Percentiles rank a stretch among this genome's conserved stretches.
These are phyloP conservation scores for Zelonia costaricensis DNA, from an alignment of 208 protist species.

Conservation along the genomic window DNA sequence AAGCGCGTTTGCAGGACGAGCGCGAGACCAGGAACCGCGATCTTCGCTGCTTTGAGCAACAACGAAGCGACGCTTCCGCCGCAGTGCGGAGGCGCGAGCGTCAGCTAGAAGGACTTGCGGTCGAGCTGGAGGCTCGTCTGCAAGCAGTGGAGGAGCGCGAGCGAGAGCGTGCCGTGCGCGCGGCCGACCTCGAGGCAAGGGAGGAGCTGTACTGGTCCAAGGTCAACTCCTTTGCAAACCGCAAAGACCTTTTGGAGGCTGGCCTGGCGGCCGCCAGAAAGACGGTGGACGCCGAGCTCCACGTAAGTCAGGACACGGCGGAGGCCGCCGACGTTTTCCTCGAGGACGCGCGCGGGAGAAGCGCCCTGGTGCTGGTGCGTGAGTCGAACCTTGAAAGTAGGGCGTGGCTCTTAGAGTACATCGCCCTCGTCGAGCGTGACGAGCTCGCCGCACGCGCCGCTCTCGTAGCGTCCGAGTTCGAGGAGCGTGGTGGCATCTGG, in stretches of 20 bases:
- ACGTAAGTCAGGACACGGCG: background rate
- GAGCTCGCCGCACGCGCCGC: constrained; percentile 4
- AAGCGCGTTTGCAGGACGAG: constrained; percentile 6
- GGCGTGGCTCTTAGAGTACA: background rate
- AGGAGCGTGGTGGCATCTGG: constrained; percentile 1
- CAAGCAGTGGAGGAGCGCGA: constrained; percentile 11
- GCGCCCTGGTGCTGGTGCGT: background rate
- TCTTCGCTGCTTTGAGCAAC: background rate
- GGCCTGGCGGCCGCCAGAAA: background rate
- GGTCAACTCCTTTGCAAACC: constrained; percentile 4
- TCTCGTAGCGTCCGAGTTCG: constrained; percentile 2
- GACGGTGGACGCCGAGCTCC: constrained; percentile 4
- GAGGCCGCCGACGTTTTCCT: background rate
- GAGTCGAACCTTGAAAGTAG: background rate
- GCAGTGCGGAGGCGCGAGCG: background rate
- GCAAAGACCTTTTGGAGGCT: constrained; percentile 7
- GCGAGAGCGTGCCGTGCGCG: constrained; percentile 1
- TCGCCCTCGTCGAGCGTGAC: constrained; percentile 4
- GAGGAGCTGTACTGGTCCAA: constrained; percentile 9
- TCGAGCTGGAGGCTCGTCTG: constrained; percentile 4
- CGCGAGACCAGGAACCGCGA: background rate
- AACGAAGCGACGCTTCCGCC: background rate
- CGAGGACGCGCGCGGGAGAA: background rate
- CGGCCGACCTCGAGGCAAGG: background rate
- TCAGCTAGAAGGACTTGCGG: background rate